Percentiles rank a stretch among this genome's conserved stretches.
phyloP scores from a whole-genome alignment of 2,329 filamentous ascomycete species.

The Coniochaeta sp. region DNA sequence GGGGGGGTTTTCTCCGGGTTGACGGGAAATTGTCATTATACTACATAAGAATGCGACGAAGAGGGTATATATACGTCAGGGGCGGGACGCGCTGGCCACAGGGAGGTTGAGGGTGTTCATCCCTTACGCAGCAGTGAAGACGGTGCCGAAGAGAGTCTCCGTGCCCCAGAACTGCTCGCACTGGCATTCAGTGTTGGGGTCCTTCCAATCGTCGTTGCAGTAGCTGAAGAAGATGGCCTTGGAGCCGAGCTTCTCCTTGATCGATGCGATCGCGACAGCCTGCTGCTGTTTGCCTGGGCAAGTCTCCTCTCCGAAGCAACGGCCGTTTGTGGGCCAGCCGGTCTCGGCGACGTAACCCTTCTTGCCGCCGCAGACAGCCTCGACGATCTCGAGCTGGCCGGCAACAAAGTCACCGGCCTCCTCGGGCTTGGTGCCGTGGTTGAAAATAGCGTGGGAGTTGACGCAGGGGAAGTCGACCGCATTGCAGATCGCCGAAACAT shows the following conservation, averaged over 20 bases:
- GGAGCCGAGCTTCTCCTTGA: slow-evolving; percentile 58
- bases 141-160: slow-evolving; percentile 37
- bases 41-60: not conserved
- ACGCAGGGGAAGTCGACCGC: slow-evolving; percentile 72
- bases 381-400: slow-evolving; percentile 64
- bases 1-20: not conserved
- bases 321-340: slow-evolving; percentile 74
- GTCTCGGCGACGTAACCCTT: slow-evolving; percentile 79
- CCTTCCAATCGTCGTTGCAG: slow-evolving; percentile 78
- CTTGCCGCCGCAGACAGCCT: slow-evolving; percentile 63
- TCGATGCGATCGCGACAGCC: slow-evolving; percentile 62
- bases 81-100: not conserved
- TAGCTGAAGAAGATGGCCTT: slow-evolving; percentile 77
- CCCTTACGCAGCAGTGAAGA: no score
- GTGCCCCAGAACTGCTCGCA: slow-evolving; percentile 82
- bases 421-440: slow-evolving; percentile 54
- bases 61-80: not conserved
- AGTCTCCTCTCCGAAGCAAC: slow-evolving; percentile 60
- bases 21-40: not conserved
- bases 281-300: slow-evolving; percentile 63
- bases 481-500: slow-evolving; percentile 58
- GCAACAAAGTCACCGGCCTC: slow-evolving; percentile 71
- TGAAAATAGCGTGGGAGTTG: slow-evolving; percentile 96
- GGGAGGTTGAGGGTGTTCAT: no score
- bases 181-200: slow-evolving; percentile 53